Evolutionary conservation across 2,329 filamentous ascomycete species (phyloP), one percentile per base, ranked within the genome.

Genomic region (Stylonectria norvegica): DNA sequence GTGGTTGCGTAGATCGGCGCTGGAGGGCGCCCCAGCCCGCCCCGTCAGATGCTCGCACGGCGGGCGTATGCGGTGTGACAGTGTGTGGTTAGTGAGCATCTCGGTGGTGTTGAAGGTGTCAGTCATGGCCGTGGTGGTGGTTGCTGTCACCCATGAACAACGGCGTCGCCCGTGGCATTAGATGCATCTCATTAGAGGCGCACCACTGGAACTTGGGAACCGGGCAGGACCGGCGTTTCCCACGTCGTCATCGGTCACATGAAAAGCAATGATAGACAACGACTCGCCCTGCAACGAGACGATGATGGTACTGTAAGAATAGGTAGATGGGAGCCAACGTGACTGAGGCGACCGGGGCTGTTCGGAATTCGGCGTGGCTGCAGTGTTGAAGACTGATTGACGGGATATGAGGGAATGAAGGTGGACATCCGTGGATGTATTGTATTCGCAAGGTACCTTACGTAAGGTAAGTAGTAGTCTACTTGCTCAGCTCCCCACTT

Each of bases 221-320:
- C 28, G 29, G n/a, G 18, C 14, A 4, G 18, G 29, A 15, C 22
- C 12, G 22, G 22, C 10, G 27, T 28, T 20, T 19, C 17, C 12
- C 25, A 9, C 20, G 9, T 34, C 14, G 34, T 38, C 34, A 42
- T 31, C 23, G 29, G 29, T 38, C 38, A 42, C 16, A 20, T 33
- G 35, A 16, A 38, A 40, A 42, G 27, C 29, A 14, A 45, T 38
- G 35, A 36, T 9, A 20, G 31, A 23, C 20, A 35, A 15, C 34
- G 10, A 22, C 17, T 43, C 22, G 42, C 32, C 42, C 38, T 38
- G 36, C 22, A 25, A 25, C 12, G 22, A 7, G 22, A 7, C 22
- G 22, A 7, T 25, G 22, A 25, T 7, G 22, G 7, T 7, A 25
- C 12, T 7, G 22, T 7, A 7, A 25, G 22, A 12, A n/a, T n/a